Conservation (phyloP, 768 basidiomycete species). For the Collybia sordida region DNA sequence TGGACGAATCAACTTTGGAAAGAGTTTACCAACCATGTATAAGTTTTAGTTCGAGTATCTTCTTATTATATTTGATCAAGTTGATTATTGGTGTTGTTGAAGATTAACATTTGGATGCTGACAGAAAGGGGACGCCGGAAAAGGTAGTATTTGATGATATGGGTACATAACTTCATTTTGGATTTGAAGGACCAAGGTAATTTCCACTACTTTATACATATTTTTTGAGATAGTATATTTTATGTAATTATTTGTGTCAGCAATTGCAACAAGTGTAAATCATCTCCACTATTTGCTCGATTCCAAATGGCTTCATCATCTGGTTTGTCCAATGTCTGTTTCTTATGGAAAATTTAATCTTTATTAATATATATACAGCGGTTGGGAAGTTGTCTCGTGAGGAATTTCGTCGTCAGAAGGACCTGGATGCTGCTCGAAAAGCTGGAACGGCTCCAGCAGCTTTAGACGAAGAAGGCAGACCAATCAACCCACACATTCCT, state of each 20-base stretch:
- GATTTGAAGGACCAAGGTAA: no score
- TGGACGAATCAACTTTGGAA: no score
- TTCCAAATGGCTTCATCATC: conserved; percentile 39
- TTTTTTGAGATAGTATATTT: no score
- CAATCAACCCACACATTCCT: conserved; percentile 99
- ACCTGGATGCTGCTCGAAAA: conserved; percentile 96
- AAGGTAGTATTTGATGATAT: no score
- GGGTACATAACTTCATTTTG: no score
- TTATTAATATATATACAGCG: conserved; percentile 28
- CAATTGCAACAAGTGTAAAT: neutral
- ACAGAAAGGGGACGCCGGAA: no score
- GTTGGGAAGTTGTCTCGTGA: conserved; percentile 89
- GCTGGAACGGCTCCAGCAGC: conserved; percentile 97
- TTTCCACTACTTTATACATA: no score
- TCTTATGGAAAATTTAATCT: conserved; percentile 2
- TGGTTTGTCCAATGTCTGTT: conserved; percentile 23
- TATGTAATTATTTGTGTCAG: neutral
- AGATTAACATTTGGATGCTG: no score
- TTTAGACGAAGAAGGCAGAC: conserved; percentile 89
- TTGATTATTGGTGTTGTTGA: no score
- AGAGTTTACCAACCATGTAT: no score
- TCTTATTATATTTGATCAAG: no score
- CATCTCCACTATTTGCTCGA: neutral
- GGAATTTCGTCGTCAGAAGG: conserved; percentile 93
- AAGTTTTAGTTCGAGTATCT: no score